Base-by-base conservation (phyloP, 208 protist species). In the Trypanosoma lewisi region DNA sequence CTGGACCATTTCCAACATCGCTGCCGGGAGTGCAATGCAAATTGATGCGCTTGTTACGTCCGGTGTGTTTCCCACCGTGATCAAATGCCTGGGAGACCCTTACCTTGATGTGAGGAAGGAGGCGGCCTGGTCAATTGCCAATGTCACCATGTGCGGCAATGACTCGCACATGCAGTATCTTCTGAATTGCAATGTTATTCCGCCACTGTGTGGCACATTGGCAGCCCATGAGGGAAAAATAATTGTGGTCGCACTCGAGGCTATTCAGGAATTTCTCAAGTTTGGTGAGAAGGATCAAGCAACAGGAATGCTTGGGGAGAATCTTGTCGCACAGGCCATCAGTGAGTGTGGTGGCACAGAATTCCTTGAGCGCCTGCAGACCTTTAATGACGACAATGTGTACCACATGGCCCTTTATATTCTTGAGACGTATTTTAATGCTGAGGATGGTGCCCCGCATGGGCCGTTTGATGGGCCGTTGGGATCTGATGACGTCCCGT, bases 1-100 rank as follows among this genome's bases (percentile, higher is more conserved):
- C 82, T 99, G 98, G 98, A 98, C 98, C 7, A 86, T 99, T 55
- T 99, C 97, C 14, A 99, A 99, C 90, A 99, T 99, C 52, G 98
- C 97, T 19, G 98, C 98, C 6, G 98, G 98, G 48, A 97, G 74
- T 73, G 47, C 67, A 4, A 49, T 77, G 14, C 98, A 99, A 80
- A 97, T 99, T 50, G 90, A 99, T 50, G 76, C 81, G 1, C 77
- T 98, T 33, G 88, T 98, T 33, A 73, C 86, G 17, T 67, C 82
- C 53, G 83, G 94, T 59, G 77, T 99, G 42, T 96, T 99, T 63
- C 82, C 80, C 8, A 71, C 84, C 25, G 73, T 99, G 16, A 81
- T 99, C 33, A 60, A 93, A 17, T 87, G 98, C 37, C 78, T 99
- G 8, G 14, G 41, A 21, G 75, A 77, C 27, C 58, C 57, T 8